phyloP scores from a whole-genome alignment of 177 flowering plant genomes.

The Tripterygium wilfordii region DNA sequence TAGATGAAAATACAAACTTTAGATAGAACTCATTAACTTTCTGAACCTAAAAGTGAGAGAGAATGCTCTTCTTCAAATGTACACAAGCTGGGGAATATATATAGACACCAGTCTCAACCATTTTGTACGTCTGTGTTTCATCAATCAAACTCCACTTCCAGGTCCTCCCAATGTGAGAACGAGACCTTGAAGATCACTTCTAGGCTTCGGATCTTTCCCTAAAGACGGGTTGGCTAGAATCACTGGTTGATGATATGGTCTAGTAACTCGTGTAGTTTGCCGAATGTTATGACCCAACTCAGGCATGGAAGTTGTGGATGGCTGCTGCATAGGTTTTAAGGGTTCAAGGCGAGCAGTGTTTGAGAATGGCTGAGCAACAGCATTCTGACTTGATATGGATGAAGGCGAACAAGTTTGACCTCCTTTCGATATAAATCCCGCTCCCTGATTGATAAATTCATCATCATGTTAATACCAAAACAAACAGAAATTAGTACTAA shows the following conservation, averaged over 20 bases:
- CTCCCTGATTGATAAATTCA: constrained; percentile 32
- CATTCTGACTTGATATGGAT: constrained; percentile 13
- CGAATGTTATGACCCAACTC: constrained; percentile 20
- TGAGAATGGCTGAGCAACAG: constrained; percentile 14
- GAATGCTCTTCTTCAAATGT: no score
- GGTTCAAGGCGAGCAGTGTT: constrained; percentile 13
- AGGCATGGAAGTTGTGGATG: constrained; percentile 7
- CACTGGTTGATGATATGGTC: constrained; percentile 25
- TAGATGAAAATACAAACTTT: no score
- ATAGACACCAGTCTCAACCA: no score
- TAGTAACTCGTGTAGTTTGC: constrained; percentile 15
- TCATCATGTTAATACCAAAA: neutral
- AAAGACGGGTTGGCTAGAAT: constrained; percentile 17
- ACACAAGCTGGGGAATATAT: no score
- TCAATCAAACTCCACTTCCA: no score
- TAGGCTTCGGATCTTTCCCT: constrained; percentile 20
- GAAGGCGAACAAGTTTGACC: constrained; percentile 16
- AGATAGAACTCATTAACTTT: no score
- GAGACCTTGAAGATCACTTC: constrained; percentile 79
- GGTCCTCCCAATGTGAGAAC: constrained; percentile 83
- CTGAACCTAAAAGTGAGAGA: no score
- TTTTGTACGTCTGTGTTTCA: no score
- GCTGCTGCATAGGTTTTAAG: constrained; percentile 26
- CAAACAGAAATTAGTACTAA: neutral
- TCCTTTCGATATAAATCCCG: constrained; percentile 32